Base-by-base conservation (phyloP, 768 basidiomycete genomes). In the Tremella mesenterica region DNA sequence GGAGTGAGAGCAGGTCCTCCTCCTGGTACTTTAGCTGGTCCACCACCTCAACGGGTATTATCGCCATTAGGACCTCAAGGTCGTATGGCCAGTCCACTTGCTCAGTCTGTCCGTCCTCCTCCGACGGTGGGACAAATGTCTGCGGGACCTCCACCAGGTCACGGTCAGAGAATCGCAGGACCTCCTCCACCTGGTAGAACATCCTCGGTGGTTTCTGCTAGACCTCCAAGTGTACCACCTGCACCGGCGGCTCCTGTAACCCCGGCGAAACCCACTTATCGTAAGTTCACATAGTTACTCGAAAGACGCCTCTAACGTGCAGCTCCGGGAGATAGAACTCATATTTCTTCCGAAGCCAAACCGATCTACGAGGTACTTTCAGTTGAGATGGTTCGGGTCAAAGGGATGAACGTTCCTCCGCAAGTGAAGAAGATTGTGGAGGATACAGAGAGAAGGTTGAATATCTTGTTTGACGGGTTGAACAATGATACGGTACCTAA, bases 321-420 rank as follows among this genome's bases (percentile, higher is more conserved):
- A 93, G 90, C 92, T 38, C 79, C 83, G 48, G 92, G 93, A 51
- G 93, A 97, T 70, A 80, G 91, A 25, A 81, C 81, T n/a, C 93
- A 96, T 71, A 95, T 96, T 48, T 85, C 90, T 0, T 82, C 84
- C 8, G 75, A 78, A 43, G 78, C 80, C 20, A 72, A 77, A 52
- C 82, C 85, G 0, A 82, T 86, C 46, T 90, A 78, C 57, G 77
- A 81, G 47, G 77, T 85, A 16, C 76, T 95, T 33, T 77, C 78
- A 20, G 77, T 77, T 43, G 83, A 85, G 52, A 66, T 92, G 60
- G 75, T 77, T 41, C 78, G 79, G 34, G 69, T 88, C 75, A 88
- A 80, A 75, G 85, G 88, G 69, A 81, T 77, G 12, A 81, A 63
- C 9, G n/a, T 43, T 20, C 67, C 90, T 86, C 79, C 85, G 4